Conservation (phyloP, 2,329 filamentous ascomycete genomes). For the Ceratocystis variospora region DNA sequence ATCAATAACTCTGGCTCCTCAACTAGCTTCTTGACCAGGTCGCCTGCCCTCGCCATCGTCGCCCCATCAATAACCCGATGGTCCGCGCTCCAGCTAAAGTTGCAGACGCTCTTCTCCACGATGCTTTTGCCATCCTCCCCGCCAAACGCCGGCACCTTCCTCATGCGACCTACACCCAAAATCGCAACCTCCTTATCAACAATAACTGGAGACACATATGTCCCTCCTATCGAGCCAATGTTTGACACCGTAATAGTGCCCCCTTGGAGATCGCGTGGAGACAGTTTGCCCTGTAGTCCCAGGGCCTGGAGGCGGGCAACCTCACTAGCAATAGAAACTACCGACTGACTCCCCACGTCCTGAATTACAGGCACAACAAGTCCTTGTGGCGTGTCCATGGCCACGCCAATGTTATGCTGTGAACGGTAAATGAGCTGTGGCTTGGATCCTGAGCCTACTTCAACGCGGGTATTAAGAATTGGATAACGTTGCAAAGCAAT, state of each 20-base stretch:
- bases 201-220: constrained; percentile 81
- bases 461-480: constrained; percentile 74
- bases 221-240: constrained; percentile 88
- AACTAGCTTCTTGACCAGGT: constrained; percentile 60
- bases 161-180: constrained; percentile 71
- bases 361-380: constrained; percentile 85
- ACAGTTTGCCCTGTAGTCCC: constrained; percentile 61
- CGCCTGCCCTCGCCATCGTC: constrained; percentile 82
- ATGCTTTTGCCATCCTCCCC: constrained; percentile 40
- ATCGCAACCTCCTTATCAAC: constrained; percentile 86
- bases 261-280: constrained; percentile 60
- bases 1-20: constrained; percentile 83
- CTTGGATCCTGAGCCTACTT: constrained; percentile 44
- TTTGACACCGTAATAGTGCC: constrained; percentile 95
- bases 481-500: constrained; percentile 70
- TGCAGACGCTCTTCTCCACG: constrained; percentile 64
- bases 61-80: constrained; percentile 90
- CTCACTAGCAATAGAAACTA: constrained; percentile 65
- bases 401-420: constrained; percentile 88
- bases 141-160: constrained; percentile 63
- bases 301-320: constrained; percentile 58
- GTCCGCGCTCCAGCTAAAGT: constrained; percentile 94
- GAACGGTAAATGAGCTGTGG: constrained; percentile 65
- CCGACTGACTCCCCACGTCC: constrained; percentile 62
- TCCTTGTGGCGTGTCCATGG: constrained; percentile 83